Evolutionary conservation across 2,329 filamentous ascomycete species (phyloP), one percentile per base, ranked within the genome.

Genomic region (Talaromyces sp.): DNA sequence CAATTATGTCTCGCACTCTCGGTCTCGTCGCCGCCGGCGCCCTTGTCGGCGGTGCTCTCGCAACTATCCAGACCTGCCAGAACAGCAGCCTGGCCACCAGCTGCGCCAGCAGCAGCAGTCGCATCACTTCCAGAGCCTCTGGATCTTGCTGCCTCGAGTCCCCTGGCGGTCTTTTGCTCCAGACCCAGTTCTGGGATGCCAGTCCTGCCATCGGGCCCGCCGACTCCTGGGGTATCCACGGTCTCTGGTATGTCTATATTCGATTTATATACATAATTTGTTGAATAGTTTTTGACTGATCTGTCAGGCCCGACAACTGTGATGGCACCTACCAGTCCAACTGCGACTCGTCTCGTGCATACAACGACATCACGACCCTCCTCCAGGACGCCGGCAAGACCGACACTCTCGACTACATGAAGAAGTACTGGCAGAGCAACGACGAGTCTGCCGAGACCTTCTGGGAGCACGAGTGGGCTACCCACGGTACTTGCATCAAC

Each of bases 381-480:
- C 72, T 87, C 48, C 65, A 79, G 57, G 71, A 75, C 1, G 80
- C 80, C 60, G 80, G 79, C 62, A 76, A 77, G 60, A 74, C 72
- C 26, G 78, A 82, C 27, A 75, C 84, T 10, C 75, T 87, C 5
- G 67, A 70, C 51, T 83, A 83, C 69, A 86, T 87, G 85, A 72
- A 80, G 41, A 81, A 76, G 1, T 87, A 85, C 74, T 87, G 84
- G 85, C 80, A 83, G 65, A 80, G 82, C 67, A 79, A 83, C 69
- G 64, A 79, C 43, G 83, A 82, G 48, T 70, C 81, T 31, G 79
- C 82, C 65, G 81, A 85, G 66, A 73, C 68, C 29, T 83, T 90
- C 67, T 90, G 88, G 88, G 80, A 84, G 66, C 86, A 89, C 73
- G 88, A 90, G 69, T 90, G 86, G 83, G 80, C 81, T 71, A 89